These are phyloP conservation scores for Neonectria magnoliae DNA, from an alignment of 2,329 filamentous ascomycete species.

Conservation along the genomic window DNA sequence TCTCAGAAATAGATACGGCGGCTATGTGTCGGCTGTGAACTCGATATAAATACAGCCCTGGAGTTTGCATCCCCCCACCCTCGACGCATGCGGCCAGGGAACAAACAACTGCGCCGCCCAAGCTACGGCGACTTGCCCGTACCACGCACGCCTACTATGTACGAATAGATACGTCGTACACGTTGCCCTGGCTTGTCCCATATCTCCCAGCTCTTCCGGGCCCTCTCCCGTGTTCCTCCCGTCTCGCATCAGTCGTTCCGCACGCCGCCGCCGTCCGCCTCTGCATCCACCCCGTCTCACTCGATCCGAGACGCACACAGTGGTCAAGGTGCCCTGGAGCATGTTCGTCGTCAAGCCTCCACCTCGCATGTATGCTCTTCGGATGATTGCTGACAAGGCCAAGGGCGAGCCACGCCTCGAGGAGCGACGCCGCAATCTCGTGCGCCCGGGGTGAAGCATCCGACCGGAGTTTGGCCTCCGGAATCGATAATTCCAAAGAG, in stretches of 20 bases:
- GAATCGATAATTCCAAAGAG: background rate
- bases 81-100: constrained; percentile 28
- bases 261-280: constrained; percentile 4
- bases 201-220: background rate
- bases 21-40: background rate
- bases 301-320: constrained; percentile 12
- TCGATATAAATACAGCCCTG: constrained; percentile 33
- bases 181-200: background rate
- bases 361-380: background rate
- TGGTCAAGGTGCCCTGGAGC: background rate
- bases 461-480: constrained; percentile 6
- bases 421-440: background rate
- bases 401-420: background rate
- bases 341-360: background rate
- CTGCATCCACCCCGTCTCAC: constrained; percentile 13
- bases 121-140: background rate
- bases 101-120: constrained; percentile 11
- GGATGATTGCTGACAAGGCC: background rate
- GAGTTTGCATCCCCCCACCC: constrained; percentile 10
- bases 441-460: background rate
- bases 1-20: constrained; percentile 3
- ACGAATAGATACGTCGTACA: background rate
- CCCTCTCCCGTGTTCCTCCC: background rate
- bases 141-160: background rate
- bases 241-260: constrained; percentile 3